A percentile compares a stretch with the other conserved stretches of the same genome.
Evolutionary conservation across 2,329 filamentous ascomycete species (phyloP).

Genomic region (Paraphoma chrysanthemicola): DNA sequence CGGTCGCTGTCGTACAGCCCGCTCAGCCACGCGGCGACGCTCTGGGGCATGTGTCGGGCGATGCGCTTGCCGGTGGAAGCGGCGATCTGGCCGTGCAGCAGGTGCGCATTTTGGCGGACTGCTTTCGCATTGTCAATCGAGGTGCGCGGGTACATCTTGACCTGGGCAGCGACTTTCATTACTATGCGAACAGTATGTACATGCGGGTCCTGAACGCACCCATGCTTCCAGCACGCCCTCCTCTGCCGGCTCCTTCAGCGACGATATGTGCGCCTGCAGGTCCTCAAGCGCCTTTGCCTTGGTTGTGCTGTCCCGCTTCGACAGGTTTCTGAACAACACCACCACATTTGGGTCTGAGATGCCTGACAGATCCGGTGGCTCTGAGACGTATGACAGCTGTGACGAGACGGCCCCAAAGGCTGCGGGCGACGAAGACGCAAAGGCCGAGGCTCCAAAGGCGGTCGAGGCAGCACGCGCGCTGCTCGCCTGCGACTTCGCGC

Average conservation of each 20-base stretch:
- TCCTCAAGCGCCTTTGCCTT: constrained; percentile 92
- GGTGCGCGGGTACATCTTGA: constrained; percentile 83
- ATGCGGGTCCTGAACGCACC: constrained; percentile 62
- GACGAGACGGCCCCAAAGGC: constrained; percentile 60
- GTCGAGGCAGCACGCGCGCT: constrained; percentile 65
- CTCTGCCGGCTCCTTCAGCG: constrained; percentile 68
- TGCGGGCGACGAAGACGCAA: constrained; percentile 52
- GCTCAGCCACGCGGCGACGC: constrained; percentile 89
- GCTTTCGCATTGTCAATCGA: constrained; percentile 89
- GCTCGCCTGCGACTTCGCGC: constrained; percentile 68
- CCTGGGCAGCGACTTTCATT: constrained; percentile 58
- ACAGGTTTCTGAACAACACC: constrained; percentile 89
- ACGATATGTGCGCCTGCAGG: constrained; percentile 66
- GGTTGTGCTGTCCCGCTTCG: constrained; percentile 92
- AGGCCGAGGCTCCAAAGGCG: constrained; percentile 42
- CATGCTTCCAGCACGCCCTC: constrained; percentile 87
- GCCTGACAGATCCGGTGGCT: constrained; percentile 79
- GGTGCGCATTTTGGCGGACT: constrained; percentile 86
- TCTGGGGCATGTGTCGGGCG: constrained; percentile 76
- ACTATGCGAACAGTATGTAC: constrained; percentile 49
- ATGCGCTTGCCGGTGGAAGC: constrained; percentile 76
- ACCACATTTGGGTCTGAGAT: constrained; percentile 83
- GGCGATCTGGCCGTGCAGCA: constrained; percentile 70
- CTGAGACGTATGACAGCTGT: constrained; percentile 84
- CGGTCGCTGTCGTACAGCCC: constrained; percentile 88